A percentile compares a stretch with the other conserved stretches of the same genome.
Evolutionary conservation across 169 alveolate species (phyloP).

Genomic region (Plasmodium malariae): DNA sequence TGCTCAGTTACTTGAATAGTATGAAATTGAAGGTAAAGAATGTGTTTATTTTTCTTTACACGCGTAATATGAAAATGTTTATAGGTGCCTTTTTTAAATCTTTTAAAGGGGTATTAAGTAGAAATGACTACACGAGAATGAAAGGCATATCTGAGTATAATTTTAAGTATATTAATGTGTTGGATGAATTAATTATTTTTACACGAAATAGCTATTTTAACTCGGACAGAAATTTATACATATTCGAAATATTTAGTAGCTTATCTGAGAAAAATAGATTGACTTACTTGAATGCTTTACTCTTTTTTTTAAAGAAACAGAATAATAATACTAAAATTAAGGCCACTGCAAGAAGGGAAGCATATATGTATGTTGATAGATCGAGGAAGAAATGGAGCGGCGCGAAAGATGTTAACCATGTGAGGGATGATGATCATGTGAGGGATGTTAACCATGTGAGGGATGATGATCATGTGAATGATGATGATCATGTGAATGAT

Average conservation of each 20-base stretch:
- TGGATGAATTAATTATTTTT: not conserved
- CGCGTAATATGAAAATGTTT: constrained; percentile 7
- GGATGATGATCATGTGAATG: too few species aligned
- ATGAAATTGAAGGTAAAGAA: constrained; percentile 6
- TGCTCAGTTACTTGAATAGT: not conserved
- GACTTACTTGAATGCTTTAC: not conserved
- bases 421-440: too few species aligned
- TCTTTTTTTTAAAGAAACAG: constrained; percentile 15
- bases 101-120: not conserved
- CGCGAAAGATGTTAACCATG: too few species aligned
- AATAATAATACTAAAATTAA: too few species aligned
- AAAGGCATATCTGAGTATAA: not conserved
- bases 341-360: too few species aligned
- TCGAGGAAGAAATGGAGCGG: too few species aligned
- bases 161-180: not conserved
- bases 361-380: too few species aligned
- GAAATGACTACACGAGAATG: not conserved
- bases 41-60: constrained; percentile 7
- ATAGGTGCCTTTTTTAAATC: not conserved
- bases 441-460: too few species aligned
- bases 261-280: not conserved
- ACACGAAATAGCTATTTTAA: constrained; percentile 11
- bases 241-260: constrained; percentile 13
- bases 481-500: too few species aligned
- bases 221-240: not conserved